Evolutionary conservation across 208 protist genomes (phyloP), one percentile per base, ranked within the genome.

Genomic region (Porcisia deanei): DNA sequence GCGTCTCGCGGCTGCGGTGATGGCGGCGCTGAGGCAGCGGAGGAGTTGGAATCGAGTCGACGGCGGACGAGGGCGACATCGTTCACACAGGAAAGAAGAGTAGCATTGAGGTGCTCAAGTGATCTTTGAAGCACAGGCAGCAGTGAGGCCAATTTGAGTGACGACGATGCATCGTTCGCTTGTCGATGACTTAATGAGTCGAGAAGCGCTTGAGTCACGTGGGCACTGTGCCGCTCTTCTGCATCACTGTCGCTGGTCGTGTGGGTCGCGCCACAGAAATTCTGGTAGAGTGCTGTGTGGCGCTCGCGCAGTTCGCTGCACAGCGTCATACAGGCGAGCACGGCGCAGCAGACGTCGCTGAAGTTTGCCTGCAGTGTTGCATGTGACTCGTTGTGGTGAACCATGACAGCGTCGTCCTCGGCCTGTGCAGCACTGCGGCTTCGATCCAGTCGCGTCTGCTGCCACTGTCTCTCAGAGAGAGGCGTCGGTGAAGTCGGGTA

Each of bases 61-160:
- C 34, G 34, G 37, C 45, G 22, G 9, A n/a, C 49, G 55, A 82
- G 47, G 7, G 74, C 77, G 0, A 71, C 8, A 59, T 73, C 77
- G 55, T 77, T 67, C 39, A 77, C 71, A 45, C 72, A 77, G 7
- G 61, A 53, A 6, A 75, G n/a, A 18, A 82, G 64, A 1, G 65
- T 41, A 9, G 20, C 14, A 22, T 77, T 67, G 9, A 82, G 37
- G 67, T 71, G 54, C 59, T 53, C 58, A 8, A 64, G 49, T 0
- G 67, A 57, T 20, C 59, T 43, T 7, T 25, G 57, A 45, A 82
- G 66, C 39, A 41, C 22, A 12, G 14, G 43, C 34, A 81, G 71
- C 47, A 9, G 8, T 9, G 16, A 30, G 0, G 1, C 49, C 45
- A 58, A 45, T 0, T 25, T 16, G 30, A 39, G 18, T 30, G 52